Evolutionary conservation across 2,329 filamentous ascomycete species (phyloP), one percentile per base, ranked within the genome.

Genomic region (Remersonia thermophila): DNA sequence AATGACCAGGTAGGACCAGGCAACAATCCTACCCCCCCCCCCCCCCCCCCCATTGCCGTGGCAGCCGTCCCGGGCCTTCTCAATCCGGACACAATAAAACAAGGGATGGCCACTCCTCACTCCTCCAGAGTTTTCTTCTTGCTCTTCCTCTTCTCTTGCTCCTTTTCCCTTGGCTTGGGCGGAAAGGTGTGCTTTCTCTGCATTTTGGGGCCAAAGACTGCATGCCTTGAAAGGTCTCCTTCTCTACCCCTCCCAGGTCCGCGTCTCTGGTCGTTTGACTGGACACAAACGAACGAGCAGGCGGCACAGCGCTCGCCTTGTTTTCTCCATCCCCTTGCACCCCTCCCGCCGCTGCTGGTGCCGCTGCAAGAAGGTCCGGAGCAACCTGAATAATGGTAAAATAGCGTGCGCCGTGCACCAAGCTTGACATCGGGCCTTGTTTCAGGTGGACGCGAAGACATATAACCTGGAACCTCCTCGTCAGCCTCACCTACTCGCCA

Each of bases 401-500:
- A 36, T 32, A 35, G 37, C 32, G 36, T 14, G 28, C 20, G 5
- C 20, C 9, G 20, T 23, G 27, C 27, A 33, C 31, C 38, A 26
- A 31, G 23, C 33, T 28, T 23, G 14, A 23, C 26, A 33, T 36
- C 33, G 17, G 30, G 11, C 29, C 34, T 42, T 43, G 39, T 41
- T 32, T 23, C 20, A 23, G 20, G 36, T 43, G 42, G 43, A 47
- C 44, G 44, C 44, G 45, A 46, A 46, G 40, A 39, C 57, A 58
- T 63, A 63, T 62, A 63, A 45, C 50, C 44, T 23, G n/a, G n/a
- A n/a, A n/a, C 20, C 20, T 23, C 5, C 5, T 23, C 20, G 45
- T 48, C 50, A 51, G 43, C 46, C 51, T 55, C 51, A 53, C 52
- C 59, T n/a, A 63, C 59, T 60, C 59, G 52, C 40, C 51, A 50